Evolutionary conservation across 2,329 filamentous ascomycete species (phyloP).

Genomic region (Fusarium irregulare): DNA sequence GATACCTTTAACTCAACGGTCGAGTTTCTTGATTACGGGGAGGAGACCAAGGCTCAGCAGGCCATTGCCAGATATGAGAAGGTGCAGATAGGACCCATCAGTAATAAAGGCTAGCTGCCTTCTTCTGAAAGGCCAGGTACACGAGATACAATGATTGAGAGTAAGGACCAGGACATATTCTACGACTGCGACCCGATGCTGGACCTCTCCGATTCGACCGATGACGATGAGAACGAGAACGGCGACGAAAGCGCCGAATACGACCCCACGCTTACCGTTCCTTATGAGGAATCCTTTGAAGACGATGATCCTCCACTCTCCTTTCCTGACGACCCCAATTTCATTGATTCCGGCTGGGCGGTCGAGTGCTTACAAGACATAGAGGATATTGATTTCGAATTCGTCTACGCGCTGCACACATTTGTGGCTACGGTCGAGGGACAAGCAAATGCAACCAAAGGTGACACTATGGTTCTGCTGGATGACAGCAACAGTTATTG

Average conservation of each 20-base stretch:
- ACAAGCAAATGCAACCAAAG: conserved; percentile 97
- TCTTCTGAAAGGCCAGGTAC: conserved; percentile 14
- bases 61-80: neutral
- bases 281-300: conserved; percentile 59
- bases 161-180: conserved; percentile 29
- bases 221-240: conserved; percentile 40
- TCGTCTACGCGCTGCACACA: conserved; percentile 97
- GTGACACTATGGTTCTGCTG: conserved; percentile 97
- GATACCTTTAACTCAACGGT: conserved; percentile 17
- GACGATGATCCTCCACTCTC: conserved; percentile 64
- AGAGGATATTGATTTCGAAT: conserved; percentile 99
- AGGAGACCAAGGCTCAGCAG: neutral
- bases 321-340: conserved; percentile 67
- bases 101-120: conserved; percentile 39
- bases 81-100: neutral
- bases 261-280: conserved; percentile 53
- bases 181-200: conserved; percentile 30
- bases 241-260: conserved; percentile 41
- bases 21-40: conserved; percentile 23
- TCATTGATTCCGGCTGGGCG: conserved; percentile 78
- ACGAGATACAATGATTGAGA: neutral
- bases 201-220: conserved; percentile 19
- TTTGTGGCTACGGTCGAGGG: conserved; percentile 98
- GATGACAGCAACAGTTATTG: conserved; percentile 99
- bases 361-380: conserved; percentile 86